Conservation (phyloP, 2,329 filamentous ascomycete species). For the Grosmannia serpens region DNA sequence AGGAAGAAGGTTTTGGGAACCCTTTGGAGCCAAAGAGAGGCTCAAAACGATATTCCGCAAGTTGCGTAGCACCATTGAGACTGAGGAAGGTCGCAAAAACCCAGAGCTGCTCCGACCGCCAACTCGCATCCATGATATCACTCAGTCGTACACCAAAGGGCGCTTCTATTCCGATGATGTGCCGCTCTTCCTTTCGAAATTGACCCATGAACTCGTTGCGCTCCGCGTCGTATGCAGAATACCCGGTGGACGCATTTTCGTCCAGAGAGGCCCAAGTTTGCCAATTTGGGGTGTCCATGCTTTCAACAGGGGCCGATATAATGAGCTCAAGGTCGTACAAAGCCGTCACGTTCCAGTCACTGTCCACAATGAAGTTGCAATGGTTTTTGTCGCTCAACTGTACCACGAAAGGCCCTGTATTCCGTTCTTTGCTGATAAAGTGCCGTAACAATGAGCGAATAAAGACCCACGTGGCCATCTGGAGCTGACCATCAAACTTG, state of each 20-base stretch:
- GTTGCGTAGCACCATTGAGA: not conserved
- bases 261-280: conserved; percentile 14
- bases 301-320: conserved; percentile 17
- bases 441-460: not conserved
- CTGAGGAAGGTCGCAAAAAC: not conserved
- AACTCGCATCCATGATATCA: not conserved
- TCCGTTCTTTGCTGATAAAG: not conserved
- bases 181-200: conserved; percentile 10
- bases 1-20: not conserved
- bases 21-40: not conserved
- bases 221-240: conserved; percentile 2
- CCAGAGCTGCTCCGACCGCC: not conserved
- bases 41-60: not conserved
- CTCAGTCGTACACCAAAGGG: not conserved
- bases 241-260: conserved; percentile 7
- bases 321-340: conserved; percentile 23
- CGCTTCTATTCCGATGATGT: not conserved
- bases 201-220: conserved; percentile 8
- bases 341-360: conserved; percentile 21
- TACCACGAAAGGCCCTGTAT: conserved; percentile 14
- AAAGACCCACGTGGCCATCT: not conserved
- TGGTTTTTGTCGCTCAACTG: conserved; percentile 18
- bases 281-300: conserved; percentile 18
- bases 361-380: conserved; percentile 22
- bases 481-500: not conserved